These are phyloP conservation scores for Naganishia albida DNA, from an alignment of 1,284 basidiomycete genomes.

Conservation along the genomic window DNA sequence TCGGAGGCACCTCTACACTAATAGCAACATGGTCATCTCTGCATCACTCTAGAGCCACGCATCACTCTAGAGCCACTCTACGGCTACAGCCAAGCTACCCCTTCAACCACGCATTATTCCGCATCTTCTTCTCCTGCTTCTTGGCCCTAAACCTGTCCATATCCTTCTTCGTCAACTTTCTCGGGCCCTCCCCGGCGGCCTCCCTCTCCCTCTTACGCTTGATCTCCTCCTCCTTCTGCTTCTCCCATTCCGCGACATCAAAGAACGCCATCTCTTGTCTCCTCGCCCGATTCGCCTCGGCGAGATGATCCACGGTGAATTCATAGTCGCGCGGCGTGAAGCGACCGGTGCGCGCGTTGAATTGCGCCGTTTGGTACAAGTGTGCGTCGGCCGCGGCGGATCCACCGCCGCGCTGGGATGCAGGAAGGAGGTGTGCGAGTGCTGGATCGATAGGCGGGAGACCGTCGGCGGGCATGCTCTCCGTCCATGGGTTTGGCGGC, in stretches of 20 bases:
- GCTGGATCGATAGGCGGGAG: conserved; percentile 74
- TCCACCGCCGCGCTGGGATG: conserved; percentile 50
- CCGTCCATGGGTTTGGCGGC: conserved; percentile 15
- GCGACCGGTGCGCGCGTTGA: conserved; percentile 80
- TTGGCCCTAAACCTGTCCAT: conserved; percentile 84
- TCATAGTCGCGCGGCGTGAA: conserved; percentile 60
- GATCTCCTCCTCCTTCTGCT: conserved; percentile 64
- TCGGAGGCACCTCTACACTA: not conserved
- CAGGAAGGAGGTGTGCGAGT: conserved; percentile 77
- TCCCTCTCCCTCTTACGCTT: conserved; percentile 61
- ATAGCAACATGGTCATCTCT: not conserved
- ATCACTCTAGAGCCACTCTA: no score
- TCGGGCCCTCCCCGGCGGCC: conserved; percentile 61
- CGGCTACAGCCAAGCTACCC: conserved; percentile 57
- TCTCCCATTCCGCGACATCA: conserved; percentile 78
- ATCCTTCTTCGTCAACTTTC: conserved; percentile 78
- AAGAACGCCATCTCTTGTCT: conserved; percentile 88
- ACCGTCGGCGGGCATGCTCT: conserved; percentile 13
- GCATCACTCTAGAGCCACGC: no score
- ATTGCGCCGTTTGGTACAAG: conserved; percentile 62
- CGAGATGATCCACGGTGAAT: conserved; percentile 69
- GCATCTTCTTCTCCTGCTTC: conserved; percentile 76
- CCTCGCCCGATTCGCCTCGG: conserved; percentile 78
- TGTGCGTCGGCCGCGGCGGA: conserved; percentile 56
- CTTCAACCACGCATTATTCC: conserved; percentile 84